Evolutionary conservation across 2,329 filamentous ascomycete species (phyloP).

Genomic region (Ophiostoma sp.): DNA sequence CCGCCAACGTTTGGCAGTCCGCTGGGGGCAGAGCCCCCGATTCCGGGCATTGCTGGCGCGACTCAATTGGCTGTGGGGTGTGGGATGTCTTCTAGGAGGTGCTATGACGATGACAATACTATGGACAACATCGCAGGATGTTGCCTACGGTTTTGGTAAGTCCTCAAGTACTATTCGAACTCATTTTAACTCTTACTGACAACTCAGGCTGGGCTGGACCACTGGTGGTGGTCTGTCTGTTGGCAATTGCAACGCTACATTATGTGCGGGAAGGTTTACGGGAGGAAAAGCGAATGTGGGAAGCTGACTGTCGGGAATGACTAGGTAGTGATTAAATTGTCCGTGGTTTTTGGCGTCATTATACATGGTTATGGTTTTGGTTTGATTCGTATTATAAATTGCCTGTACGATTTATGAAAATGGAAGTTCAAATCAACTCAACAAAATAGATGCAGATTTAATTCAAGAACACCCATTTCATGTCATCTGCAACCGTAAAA

Average conservation of each 20-base stretch:
- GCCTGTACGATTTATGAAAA: neutral
- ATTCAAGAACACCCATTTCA: no score
- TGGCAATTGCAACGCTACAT: neutral
- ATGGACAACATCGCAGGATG: neutral
- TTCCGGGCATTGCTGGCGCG: neutral
- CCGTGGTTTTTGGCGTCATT: neutral
- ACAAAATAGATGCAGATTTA: neutral
- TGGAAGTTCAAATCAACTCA: neutral
- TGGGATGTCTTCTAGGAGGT: neutral
- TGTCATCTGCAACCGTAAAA: neutral
- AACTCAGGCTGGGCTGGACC: conserved; percentile 8
- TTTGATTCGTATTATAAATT: no score
- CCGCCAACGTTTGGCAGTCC: neutral
- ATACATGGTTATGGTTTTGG: neutral
- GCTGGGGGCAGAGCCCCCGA: neutral
- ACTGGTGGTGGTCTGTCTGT: neutral
- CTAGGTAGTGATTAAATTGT: neutral
- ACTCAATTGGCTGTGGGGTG: neutral
- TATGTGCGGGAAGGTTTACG: neutral
- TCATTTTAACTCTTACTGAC: neutral
- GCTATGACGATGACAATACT: neutral
- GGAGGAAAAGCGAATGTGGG: neutral
- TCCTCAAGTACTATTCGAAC: neutral
- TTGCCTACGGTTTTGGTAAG: conserved; percentile 4
- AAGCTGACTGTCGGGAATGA: neutral